Evolutionary conservation across 192 early-diverging fungal genomes (phyloP).

Genomic region (Coemansia sp.): DNA sequence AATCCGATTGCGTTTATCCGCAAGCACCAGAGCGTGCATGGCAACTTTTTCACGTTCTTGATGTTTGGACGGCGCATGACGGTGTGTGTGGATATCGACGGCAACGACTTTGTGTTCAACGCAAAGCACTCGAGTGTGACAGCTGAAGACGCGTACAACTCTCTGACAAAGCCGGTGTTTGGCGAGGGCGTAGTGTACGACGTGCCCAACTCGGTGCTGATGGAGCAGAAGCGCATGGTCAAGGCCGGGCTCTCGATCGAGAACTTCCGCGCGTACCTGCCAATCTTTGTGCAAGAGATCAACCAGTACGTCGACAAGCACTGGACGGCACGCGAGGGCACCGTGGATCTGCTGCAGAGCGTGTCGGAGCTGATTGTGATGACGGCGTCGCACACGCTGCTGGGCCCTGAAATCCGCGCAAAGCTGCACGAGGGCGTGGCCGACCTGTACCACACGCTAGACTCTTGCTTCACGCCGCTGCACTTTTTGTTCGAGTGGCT

Average conservation of each 20-base stretch:
- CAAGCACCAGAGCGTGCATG: constrained; percentile 79
- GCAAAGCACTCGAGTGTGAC: constrained; percentile 78
- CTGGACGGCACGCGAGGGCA: constrained; percentile 58
- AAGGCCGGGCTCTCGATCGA: constrained; percentile 88
- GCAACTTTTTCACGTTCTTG: constrained; percentile 89
- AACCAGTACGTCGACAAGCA: constrained; percentile 71
- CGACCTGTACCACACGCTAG: constrained; percentile 91
- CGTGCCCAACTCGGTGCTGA: constrained; percentile 84
- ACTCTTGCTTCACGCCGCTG: constrained; percentile 89
- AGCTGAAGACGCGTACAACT: constrained; percentile 91
- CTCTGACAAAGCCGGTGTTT: constrained; percentile 92
- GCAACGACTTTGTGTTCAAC: constrained; percentile 98
- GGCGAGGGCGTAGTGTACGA: constrained; percentile 96
- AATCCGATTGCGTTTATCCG: constrained; percentile 85
- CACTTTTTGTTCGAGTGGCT: constrained; percentile 93
- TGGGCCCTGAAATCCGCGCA: constrained; percentile 90
- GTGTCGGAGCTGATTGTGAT: constrained; percentile 90
- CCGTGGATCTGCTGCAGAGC: constrained; percentile 72
- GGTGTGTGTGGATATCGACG: constrained; percentile 83
- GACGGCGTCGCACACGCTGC: constrained; percentile 90
- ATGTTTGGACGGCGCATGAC: constrained; percentile 93
- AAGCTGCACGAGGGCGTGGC: constrained; percentile 82
- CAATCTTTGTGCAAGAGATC: constrained; percentile 82
- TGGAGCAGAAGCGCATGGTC: constrained; percentile 99
- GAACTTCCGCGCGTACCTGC: constrained; percentile 84